Base-by-base conservation (phyloP, 495 filamentous ascomycete genomes). In the Talaromyces ruber region DNA sequence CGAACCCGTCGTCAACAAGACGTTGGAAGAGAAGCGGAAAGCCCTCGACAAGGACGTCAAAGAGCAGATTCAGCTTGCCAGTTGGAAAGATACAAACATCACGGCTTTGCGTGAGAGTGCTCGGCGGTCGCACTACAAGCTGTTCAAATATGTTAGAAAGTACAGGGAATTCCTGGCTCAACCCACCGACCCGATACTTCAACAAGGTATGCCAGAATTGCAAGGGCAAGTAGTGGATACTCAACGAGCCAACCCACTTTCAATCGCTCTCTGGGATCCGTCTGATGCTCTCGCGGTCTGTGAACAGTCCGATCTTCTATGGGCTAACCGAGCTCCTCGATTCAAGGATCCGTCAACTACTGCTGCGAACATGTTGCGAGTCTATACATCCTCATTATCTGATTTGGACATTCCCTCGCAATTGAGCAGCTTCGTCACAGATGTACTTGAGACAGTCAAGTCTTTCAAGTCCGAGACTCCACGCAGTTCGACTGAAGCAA, bases 41-140 rank as follows among this genome's bases (percentile, higher is more conserved):
- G 76, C 80, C 4, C 77, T 96, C 8, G 92, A 97, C 69, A 95
- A 91, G 69, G 82, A 90, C 53, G 88, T 98, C 79, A 90, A 88
- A 65, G 89, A 96, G 64, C 86, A 97, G 29, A 80, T 98, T 22
- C 81, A 93, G 30, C 73, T 98, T 61, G 90, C 91, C 2, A 96
- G 90, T 69, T 98, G 95, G 95, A 94, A 95, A 68, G 95, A 98
- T 66, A 96, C 88, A 24, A 98, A 96, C 64, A 93, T 99, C 58
- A 85, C 88, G 59, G 88, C 91, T 6, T 74, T 99, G 43, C 81
- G 84, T 67, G 92, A 96, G 63, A 97, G 92, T 72, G 91, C 94
- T 2, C 84, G 87, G 68, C 85, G 88, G 61, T 97, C 93, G 7
- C 95, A 98, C 70, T 84, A 88, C 65, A 97, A 95, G 70, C 79